Evolutionary conservation across 768 basidiomycete genomes (phyloP), one percentile per base, ranked within the genome.

Genomic region (Boletus patriciae): DNA sequence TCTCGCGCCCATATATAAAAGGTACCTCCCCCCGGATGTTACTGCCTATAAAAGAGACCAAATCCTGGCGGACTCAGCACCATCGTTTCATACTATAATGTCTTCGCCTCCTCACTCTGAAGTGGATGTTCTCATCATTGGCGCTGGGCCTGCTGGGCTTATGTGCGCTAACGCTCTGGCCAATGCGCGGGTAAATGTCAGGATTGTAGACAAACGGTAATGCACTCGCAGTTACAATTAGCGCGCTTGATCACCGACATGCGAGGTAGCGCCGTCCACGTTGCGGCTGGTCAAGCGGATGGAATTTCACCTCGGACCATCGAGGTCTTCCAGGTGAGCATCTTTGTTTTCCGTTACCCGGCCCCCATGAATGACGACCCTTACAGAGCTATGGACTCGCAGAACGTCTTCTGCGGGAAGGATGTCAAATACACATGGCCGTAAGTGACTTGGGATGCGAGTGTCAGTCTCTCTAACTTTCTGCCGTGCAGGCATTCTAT

Each of bases 301-400:
- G 68, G 68, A 15, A 45, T 70, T 46, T 59, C 65, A 15, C 67
- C 65, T 38, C 63, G 63, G 41, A 69, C 70, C 2, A 47, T 65
- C 29, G 82, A 83, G 60, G 78, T 83, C 12, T 64, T 83, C 27
- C 78, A 82, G 68, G 80, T 72, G 25, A 27, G 64, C 25, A 18
- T 34, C 8, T 9, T 43, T 45, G 10, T 37, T 21, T 19, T 16
- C 18, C 4, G 12, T 23, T 46, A 1, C 29, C 29, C 12, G 3
- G 21, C n/a, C 11, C 47, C 52, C 12, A 7, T 29, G 21, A 15
- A 40, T 31, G 40, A 48, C 8, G 5, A 9, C 3, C 19, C 10
- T 29, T 16, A 12, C 55, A 90, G 88, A 92, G 88, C 57, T 91
- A 91, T 70, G 89, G 89, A 4, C 73, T 91, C 4, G 84, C 77